Base-by-base conservation (phyloP, 2,329 filamentous ascomycete species). In the Ophiostoma sp. region DNA sequence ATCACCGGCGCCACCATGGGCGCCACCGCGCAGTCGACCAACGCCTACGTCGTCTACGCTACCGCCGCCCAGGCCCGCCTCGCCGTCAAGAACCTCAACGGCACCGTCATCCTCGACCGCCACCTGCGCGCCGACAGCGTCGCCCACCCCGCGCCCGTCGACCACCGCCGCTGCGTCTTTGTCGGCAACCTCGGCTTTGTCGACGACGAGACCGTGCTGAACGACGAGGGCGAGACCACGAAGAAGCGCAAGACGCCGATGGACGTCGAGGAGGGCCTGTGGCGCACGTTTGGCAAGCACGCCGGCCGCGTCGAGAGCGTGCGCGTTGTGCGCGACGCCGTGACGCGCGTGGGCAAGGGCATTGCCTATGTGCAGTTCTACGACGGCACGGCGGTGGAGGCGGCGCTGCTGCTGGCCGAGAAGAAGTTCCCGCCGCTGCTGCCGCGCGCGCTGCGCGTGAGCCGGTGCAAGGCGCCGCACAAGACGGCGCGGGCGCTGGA, bases 301-400 rank as follows among this genome's bases (percentile, higher is more conserved):
- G 89, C 86, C 72, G 94, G 94, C 74, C 91, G 86, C 73, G 91
- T 99, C 15, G 94, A 99, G 80, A 96, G 90, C 77, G 96, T 99
- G 48, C 91, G 95, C 44, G 93, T 99, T 27, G 87, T 97, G 68
- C 89, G 95, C 70, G 95, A 99, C 77, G 84, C 91, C 73, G 90
- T 91, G 74, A 99, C 96, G 8, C 88, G 96, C 67, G 92, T 99
- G 39, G 93, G 95, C 76, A 99, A 99, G 79, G 95, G 95, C 4
- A 93, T 99, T 77, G 96, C 96, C 73, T 99, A 99, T 76, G 94
- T 99, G 20, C 95, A 99, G 77, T 99, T 99, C 80, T 87, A 90
- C 76, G 92, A 98, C 76, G 87, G 85, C 73, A 97, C 96, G 76
- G 84, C 90, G 64, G 94, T 99, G 65, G 95, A 99, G 80, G 87